phyloP scores from a whole-genome alignment of 2,329 filamentous ascomycete species.

The Epichloe elymi region DNA sequence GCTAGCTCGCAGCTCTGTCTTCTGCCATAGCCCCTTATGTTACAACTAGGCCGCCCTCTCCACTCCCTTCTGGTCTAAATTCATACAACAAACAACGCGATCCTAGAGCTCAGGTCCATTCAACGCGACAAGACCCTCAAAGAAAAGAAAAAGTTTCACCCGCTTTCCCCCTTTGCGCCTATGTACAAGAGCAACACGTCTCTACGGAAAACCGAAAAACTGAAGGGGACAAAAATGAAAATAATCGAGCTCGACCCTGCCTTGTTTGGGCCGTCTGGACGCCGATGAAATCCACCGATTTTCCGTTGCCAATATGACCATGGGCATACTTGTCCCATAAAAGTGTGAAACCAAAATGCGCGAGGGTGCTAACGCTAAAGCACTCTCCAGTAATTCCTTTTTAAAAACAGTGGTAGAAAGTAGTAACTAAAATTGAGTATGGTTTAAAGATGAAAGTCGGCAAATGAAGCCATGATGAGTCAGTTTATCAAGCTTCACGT shows the following conservation, averaged over 20 bases:
- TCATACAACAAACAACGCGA: constrained; percentile 2
- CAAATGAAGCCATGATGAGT: constrained; percentile 4
- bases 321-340: neutral
- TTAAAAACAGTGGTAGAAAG: constrained; percentile 4
- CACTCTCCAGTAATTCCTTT: neutral
- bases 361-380: neutral
- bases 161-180: constrained; percentile 4
- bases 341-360: neutral
- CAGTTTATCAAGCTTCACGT: constrained; percentile 3
- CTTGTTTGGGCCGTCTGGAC: neutral
- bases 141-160: neutral
- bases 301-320: neutral
- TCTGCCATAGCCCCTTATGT: neutral
- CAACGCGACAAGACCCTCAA: neutral
- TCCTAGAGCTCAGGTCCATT: neutral
- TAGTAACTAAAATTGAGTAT: constrained; percentile 7
- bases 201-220: neutral
- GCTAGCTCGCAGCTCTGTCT: neutral
- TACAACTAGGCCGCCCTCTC: constrained; percentile 1
- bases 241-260: neutral
- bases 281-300: neutral
- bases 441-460: constrained; percentile 1
- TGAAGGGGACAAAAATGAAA: neutral
- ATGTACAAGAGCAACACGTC: neutral
- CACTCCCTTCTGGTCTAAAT: neutral